A percentile compares a stretch with the other conserved stretches of the same genome.
Evolutionary conservation across 2,329 filamentous ascomycete species (phyloP).

Genomic region (Hypoxylon sp.): DNA sequence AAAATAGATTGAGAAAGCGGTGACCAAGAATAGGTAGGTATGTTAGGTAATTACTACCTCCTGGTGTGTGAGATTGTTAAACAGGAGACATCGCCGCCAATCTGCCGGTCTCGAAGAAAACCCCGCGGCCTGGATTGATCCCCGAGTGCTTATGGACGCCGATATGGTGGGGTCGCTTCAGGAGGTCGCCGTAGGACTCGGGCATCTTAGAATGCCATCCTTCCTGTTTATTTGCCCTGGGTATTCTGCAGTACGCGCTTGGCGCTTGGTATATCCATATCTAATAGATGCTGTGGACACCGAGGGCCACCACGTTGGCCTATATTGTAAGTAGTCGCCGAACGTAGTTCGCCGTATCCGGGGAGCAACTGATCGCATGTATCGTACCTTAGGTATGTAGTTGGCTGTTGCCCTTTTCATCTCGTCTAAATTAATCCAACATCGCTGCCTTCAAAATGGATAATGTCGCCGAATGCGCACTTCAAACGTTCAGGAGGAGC

Average conservation of each 20-base stretch:
- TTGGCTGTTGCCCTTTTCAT: not conserved
- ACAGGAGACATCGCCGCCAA: slow-evolving; percentile 5
- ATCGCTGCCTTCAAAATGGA: not conserved
- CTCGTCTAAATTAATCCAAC: not conserved
- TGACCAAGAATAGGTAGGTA: not conserved
- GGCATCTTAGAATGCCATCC: not conserved
- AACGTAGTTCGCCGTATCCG: not conserved
- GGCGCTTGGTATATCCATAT: not conserved
- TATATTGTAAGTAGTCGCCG: slow-evolving; percentile 3
- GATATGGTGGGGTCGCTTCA: slow-evolving; percentile 14
- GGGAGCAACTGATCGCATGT: not conserved
- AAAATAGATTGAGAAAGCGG: not conserved
- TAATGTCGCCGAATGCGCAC: not conserved
- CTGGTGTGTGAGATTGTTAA: no score
- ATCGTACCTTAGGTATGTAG: not conserved
- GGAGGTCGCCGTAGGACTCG: slow-evolving; percentile 16
- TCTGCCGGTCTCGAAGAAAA: slow-evolving; percentile 14
- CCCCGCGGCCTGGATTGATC: not conserved
- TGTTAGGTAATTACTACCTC: no score
- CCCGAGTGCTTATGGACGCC: slow-evolving; percentile 12
- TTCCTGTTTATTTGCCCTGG: not conserved
- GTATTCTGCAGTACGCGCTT: not conserved
- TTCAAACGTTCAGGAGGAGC: not conserved
- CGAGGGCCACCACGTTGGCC: slow-evolving; percentile 20
- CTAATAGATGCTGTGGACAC: slow-evolving; percentile 6